A percentile compares a stretch with the other conserved stretches of the same genome.
phyloP scores from a whole-genome alignment of 75 land plant species.

The Cupressus sempervirens region DNA sequence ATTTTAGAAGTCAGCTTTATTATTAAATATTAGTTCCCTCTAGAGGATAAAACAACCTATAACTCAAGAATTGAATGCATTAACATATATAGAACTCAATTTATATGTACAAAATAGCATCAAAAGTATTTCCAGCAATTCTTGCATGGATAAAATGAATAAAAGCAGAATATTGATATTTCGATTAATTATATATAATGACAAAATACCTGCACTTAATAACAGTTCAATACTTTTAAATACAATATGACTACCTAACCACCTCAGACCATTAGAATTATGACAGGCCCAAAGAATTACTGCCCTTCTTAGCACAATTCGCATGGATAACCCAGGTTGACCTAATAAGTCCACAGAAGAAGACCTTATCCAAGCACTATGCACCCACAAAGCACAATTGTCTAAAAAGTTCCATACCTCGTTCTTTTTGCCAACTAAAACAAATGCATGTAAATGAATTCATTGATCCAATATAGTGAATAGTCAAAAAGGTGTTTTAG shows the following conservation, averaged over 20 bases:
- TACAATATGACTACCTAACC: neutral
- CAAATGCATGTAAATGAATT: neutral
- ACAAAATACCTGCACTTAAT: neutral
- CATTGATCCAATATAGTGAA: neutral
- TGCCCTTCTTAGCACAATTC: constrained; percentile 7
- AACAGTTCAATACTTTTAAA: neutral
- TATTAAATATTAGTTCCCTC: neutral
- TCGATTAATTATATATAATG: neutral
- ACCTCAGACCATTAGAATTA: neutral
- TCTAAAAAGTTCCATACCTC: neutral
- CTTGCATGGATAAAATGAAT: neutral
- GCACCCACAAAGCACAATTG: neutral
- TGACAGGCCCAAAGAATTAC: neutral
- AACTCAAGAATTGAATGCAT: neutral
- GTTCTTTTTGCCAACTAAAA: neutral
- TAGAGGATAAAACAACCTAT: neutral
- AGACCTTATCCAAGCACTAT: neutral
- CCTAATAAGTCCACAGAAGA: neutral
- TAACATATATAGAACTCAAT: neutral
- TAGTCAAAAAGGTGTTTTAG: neutral
- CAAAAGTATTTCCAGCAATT: neutral
- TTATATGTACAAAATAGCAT: neutral
- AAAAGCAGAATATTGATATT: neutral
- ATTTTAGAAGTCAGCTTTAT: neutral
- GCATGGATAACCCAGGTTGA: neutral